phyloP scores from a whole-genome alignment of 768 basidiomycete species.

The Ramaria sp. region DNA sequence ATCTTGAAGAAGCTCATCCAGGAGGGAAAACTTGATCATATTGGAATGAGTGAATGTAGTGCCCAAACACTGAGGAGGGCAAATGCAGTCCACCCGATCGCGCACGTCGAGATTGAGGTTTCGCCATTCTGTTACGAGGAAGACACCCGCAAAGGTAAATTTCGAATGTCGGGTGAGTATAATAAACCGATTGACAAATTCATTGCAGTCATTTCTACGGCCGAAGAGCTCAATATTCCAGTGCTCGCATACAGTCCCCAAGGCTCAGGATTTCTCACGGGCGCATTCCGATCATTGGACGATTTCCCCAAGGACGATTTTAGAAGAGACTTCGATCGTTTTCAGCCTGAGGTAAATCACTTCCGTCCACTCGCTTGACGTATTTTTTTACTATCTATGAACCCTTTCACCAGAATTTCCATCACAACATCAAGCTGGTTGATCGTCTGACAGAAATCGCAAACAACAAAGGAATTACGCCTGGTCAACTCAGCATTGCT shows the following conservation, averaged over 20 bases:
- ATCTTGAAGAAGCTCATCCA: constrained; percentile 34
- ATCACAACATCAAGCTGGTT: constrained; percentile 32
- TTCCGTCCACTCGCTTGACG: not conserved
- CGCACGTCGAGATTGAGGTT: constrained; percentile 56
- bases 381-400: constrained; percentile 6
- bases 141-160: constrained; percentile 34
- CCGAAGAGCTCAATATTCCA: constrained; percentile 42
- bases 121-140: constrained; percentile 50
- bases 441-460: constrained; percentile 31
- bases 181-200: not conserved
- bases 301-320: constrained; percentile 20
- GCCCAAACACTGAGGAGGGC: constrained; percentile 31
- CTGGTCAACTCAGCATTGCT: constrained; percentile 29
- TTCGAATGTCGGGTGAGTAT: not conserved
- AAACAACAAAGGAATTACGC: constrained; percentile 29
- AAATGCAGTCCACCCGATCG: constrained; percentile 35
- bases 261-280: constrained; percentile 44
- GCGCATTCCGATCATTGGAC: constrained; percentile 30
- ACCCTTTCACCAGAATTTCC: constrained; percentile 22
- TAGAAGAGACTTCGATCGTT: not conserved
- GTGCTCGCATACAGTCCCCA: constrained; percentile 52
- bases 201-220: constrained; percentile 36
- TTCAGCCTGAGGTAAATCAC: constrained; percentile 26
- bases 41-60: constrained; percentile 49
- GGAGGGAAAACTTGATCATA: constrained; percentile 48